These are phyloP conservation scores for Bromus sterilis DNA, from an alignment of 176 grass and related monocot species.

Conservation along the genomic window DNA sequence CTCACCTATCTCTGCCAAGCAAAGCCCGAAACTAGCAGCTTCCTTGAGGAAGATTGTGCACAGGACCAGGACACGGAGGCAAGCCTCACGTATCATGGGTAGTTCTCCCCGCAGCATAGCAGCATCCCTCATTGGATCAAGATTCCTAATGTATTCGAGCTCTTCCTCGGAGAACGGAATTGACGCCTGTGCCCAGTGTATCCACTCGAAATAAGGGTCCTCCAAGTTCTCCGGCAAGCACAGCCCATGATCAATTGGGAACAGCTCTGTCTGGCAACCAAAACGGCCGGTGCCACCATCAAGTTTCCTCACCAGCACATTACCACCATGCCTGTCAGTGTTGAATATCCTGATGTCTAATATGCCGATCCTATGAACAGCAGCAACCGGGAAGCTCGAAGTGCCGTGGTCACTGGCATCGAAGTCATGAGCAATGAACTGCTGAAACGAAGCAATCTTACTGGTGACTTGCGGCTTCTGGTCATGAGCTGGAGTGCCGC, in stretches of 20 bases:
- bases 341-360: conserved; percentile 83
- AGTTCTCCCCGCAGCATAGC: conserved; percentile 42
- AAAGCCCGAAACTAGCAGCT: conserved; percentile 47
- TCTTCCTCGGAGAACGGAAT: conserved; percentile 63
- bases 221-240: conserved; percentile 70
- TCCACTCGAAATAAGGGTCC: conserved; percentile 77
- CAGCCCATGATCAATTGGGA: conserved; percentile 77
- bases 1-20: conserved; percentile 59
- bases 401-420: conserved; percentile 80
- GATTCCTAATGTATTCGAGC: conserved; percentile 54
- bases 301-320: conserved; percentile 72
- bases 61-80: conserved; percentile 45
- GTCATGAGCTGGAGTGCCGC: conserved; percentile 24
- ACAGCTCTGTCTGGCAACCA: conserved; percentile 52
- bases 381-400: conserved; percentile 59
- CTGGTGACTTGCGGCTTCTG: conserved; percentile 39
- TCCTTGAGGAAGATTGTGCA: conserved; percentile 68
- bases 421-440: conserved; percentile 69
- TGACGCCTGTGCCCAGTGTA: conserved; percentile 62
- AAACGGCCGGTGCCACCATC: conserved; percentile 44
- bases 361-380: conserved; percentile 79
- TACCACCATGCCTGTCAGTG: conserved; percentile 71
- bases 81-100: conserved; percentile 63
- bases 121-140: conserved; percentile 42
- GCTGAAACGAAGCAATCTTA: conserved; percentile 86